Conservation (phyloP, 441 rosid species). For the Geranium incanum region DNA sequence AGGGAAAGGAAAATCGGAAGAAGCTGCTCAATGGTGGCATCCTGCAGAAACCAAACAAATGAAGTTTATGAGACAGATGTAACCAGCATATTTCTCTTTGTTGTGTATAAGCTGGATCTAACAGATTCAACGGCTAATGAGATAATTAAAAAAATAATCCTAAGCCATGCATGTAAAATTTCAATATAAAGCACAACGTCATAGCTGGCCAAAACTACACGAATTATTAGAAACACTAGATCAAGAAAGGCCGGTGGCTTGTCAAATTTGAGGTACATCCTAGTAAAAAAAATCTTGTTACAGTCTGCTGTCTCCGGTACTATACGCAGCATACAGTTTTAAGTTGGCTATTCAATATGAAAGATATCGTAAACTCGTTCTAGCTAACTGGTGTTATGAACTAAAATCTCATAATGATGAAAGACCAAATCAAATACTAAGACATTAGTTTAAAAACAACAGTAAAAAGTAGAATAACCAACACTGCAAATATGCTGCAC, state of each 20-base stretch:
- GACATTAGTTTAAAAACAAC: not conserved
- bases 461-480: not conserved
- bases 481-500: not conserved
- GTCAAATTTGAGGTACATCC: not conserved
- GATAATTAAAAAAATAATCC: not conserved
- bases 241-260: not conserved
- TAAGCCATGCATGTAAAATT: not conserved
- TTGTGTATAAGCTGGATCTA: not conserved
- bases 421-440: not conserved
- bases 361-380: not conserved
- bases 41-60: conserved; percentile 40
- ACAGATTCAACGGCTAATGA: not conserved
- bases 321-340: not conserved
- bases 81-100: not conserved
- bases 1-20: conserved; percentile 92
- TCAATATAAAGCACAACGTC: not conserved
- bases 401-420: not conserved
- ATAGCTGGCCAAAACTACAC: too few species aligned
- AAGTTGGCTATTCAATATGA: not conserved
- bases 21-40: conserved; percentile 87
- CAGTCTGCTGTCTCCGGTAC: not conserved
- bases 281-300: not conserved
- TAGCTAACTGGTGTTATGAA: not conserved
- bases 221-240: not conserved
- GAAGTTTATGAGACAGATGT: conserved; percentile 4